phyloP scores from a whole-genome alignment of 768 basidiomycete species.

The Mrakia hoshinonis region DNA sequence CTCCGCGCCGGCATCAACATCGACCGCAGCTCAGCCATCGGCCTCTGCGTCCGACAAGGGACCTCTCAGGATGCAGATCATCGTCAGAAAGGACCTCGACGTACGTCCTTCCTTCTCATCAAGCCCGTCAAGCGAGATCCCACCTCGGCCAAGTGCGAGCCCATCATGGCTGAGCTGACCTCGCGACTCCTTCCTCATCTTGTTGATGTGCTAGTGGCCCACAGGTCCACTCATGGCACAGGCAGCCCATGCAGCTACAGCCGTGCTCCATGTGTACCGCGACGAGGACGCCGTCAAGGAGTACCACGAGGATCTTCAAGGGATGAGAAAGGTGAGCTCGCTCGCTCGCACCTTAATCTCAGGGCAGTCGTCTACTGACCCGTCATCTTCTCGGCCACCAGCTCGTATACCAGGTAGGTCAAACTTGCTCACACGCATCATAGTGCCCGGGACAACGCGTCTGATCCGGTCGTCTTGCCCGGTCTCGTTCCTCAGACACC shows the following conservation, averaged over 20 bases:
- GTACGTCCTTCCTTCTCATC: slow-evolving; percentile 13
- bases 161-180: background rate
- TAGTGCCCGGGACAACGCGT: no score
- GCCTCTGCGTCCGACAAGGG: background rate
- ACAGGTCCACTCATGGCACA: slow-evolving; percentile 41
- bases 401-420: slow-evolving; percentile 16
- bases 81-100: slow-evolving; percentile 36
- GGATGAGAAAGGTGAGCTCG: slow-evolving; percentile 37
- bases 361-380: background rate
- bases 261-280: slow-evolving; percentile 35
- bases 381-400: background rate
- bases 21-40: background rate
- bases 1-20: background rate
- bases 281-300: slow-evolving; percentile 35
- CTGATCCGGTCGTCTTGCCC: background rate
- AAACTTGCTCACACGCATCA: no score
- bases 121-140: background rate
- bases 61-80: slow-evolving; percentile 40
- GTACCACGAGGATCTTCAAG: slow-evolving; percentile 36
- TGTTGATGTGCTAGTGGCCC: slow-evolving; percentile 34
- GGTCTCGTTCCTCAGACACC: background rate
- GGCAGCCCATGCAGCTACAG: slow-evolving; percentile 39
- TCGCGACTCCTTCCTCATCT: background rate
- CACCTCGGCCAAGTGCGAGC: background rate
- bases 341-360: background rate